Percentiles rank a stretch among this genome's conserved stretches.
Conservation (phyloP, 1,284 basidiomycete species). For the Tilletia caries region DNA sequence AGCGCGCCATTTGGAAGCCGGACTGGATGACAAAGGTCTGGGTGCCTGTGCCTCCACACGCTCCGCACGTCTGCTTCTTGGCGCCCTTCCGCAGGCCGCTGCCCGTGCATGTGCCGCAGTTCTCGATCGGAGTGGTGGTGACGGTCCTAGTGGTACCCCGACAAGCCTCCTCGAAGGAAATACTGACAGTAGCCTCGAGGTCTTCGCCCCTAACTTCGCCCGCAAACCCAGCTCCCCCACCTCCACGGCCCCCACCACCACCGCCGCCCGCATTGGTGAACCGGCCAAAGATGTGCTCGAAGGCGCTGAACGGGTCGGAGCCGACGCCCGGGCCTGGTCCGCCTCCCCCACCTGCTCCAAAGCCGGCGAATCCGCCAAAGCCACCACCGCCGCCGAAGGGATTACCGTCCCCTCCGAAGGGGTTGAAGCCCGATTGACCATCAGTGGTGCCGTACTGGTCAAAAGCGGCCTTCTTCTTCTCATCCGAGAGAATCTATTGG, state of each 20-base stretch:
- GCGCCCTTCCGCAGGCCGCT: conserved; percentile 82
- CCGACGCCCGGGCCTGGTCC: conserved; percentile 36
- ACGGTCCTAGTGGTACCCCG: conserved; percentile 79
- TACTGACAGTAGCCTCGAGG: conserved; percentile 71
- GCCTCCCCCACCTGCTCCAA: conserved; percentile 57
- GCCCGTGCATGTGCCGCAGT: conserved; percentile 81
- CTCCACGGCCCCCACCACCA: conserved; percentile 53
- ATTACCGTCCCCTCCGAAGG: conserved; percentile 56
- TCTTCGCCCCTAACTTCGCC: conserved; percentile 72
- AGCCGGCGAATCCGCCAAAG: conserved; percentile 59
- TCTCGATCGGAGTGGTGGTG: conserved; percentile 74
- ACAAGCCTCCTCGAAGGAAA: conserved; percentile 83
- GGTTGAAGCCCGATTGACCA: conserved; percentile 84
- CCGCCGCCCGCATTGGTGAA: conserved; percentile 57
- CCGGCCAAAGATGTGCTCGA: conserved; percentile 78
- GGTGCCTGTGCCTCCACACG: conserved; percentile 82
- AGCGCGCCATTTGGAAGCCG: conserved; percentile 96
- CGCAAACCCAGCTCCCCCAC: conserved; percentile 57
- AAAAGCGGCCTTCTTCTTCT: conserved; percentile 85
- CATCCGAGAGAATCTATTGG: conserved; percentile 64
- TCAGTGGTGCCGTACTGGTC: conserved; percentile 94
- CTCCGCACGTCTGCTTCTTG: conserved; percentile 72
- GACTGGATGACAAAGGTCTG: conserved; percentile 85
- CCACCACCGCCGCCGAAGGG: conserved; percentile 67
- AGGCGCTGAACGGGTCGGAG: conserved; percentile 57